These are phyloP conservation scores for Exophiala sp. DNA, from an alignment of 2,329 filamentous ascomycete species.

Conservation along the genomic window DNA sequence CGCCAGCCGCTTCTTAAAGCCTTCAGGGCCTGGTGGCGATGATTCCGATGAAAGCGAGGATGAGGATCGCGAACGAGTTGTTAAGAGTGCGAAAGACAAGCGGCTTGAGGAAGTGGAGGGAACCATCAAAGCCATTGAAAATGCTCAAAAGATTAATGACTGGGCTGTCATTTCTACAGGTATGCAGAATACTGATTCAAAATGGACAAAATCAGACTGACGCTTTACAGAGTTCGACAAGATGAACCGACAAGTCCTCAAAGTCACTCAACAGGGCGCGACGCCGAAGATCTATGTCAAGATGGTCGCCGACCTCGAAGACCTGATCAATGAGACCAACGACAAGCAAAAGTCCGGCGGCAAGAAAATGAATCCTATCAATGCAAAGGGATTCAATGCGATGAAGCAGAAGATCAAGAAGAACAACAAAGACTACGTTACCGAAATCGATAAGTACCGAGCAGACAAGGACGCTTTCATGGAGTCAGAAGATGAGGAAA, in stretches of 20 bases:
- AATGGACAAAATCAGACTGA: slow-evolving; percentile 1
- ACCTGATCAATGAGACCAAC: slow-evolving; percentile 87
- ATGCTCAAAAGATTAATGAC: slow-evolving; percentile 95
- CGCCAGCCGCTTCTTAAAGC: slow-evolving; percentile 77
- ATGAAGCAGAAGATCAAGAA: slow-evolving; percentile 99
- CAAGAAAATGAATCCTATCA: slow-evolving; percentile 99
- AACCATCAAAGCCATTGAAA: slow-evolving; percentile 87
- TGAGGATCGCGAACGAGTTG: slow-evolving; percentile 77
- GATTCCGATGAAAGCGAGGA: slow-evolving; percentile 82
- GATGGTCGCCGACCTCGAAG: slow-evolving; percentile 88
- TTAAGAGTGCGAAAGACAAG: slow-evolving; percentile 99
- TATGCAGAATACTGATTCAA: slow-evolving; percentile 46
- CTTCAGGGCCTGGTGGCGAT: slow-evolving; percentile 49
- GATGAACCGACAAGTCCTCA: slow-evolving; percentile 79
- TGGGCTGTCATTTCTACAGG: slow-evolving; percentile 90
- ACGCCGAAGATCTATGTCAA: slow-evolving; percentile 90
- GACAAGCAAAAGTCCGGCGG: slow-evolving; percentile 92
- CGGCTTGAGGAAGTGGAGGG: slow-evolving; percentile 87
- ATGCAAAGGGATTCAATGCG: slow-evolving; percentile 88
- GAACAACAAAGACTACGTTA: slow-evolving; percentile 91
- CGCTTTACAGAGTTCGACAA: slow-evolving; percentile 77
- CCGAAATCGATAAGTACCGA: slow-evolving; percentile 82
- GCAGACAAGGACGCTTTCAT: slow-evolving; percentile 83
- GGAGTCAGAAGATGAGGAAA: slow-evolving; percentile 75
- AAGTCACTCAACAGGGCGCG: slow-evolving; percentile 72